Conservation (phyloP, 2,329 filamentous ascomycete species). For the Ascochyta lentis region DNA sequence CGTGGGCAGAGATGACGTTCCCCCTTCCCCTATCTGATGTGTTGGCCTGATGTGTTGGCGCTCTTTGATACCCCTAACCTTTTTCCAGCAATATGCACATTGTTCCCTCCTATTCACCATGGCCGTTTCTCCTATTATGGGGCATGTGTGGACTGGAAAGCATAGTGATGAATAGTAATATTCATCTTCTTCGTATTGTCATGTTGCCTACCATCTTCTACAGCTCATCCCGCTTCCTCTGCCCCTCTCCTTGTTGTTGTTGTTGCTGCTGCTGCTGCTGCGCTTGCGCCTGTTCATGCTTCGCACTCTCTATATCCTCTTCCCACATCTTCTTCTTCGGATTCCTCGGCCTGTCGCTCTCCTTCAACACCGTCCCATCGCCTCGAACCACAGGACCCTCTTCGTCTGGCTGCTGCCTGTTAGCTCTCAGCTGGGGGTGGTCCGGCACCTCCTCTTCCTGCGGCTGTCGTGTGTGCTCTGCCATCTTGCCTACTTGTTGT, state of each 20-base stretch:
- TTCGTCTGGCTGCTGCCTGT: slow-evolving; percentile 33
- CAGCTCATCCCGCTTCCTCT: slow-evolving; percentile 20
- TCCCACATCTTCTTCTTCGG: slow-evolving; percentile 70
- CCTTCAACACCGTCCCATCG: slow-evolving; percentile 55
- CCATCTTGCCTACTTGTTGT: slow-evolving; percentile 54
- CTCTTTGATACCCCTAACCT: no score
- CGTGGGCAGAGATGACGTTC: no score
- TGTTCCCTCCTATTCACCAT: no score
- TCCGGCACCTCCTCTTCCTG: slow-evolving; percentile 29
- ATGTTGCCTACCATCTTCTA: background rate
- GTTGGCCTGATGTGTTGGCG: no score
- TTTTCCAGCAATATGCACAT: no score
- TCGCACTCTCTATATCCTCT: slow-evolving; percentile 50
- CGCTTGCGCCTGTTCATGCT: slow-evolving; percentile 34
- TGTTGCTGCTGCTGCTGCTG: slow-evolving; percentile 2
- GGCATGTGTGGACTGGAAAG: no score
- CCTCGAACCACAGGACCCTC: slow-evolving; percentile 48
- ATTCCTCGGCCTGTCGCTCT: slow-evolving; percentile 55
- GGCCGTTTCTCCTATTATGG: no score
- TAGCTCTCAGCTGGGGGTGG: slow-evolving; percentile 34
- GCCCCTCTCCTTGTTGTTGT: background rate
- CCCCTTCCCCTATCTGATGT: no score
- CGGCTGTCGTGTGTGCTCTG: slow-evolving; percentile 40
- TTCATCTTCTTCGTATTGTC: no score
- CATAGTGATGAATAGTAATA: no score